phyloP scores from a whole-genome alignment of 2,329 filamentous ascomycete species.

The Nemania sp. region DNA sequence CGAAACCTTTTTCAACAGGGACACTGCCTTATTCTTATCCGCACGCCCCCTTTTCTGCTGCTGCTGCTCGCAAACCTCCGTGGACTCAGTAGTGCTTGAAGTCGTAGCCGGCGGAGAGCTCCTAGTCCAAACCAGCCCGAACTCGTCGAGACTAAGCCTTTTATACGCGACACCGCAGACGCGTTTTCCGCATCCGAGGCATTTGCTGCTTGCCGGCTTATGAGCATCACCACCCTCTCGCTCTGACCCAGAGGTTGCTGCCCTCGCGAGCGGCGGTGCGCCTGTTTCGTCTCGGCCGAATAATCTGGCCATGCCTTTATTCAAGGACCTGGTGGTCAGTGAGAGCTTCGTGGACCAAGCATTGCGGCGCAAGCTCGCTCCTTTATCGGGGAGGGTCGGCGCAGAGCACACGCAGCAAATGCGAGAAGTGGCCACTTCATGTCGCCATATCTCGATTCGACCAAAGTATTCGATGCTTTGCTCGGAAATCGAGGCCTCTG shows the following conservation, averaged over 20 bases:
- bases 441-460: conserved; percentile 55
- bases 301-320: conserved; percentile 4
- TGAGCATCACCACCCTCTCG: neutral
- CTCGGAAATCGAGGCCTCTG: neutral
- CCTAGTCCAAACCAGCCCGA: conserved; percentile 19
- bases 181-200: conserved; percentile 25
- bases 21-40: neutral
- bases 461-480: conserved; percentile 15
- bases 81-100: too few species aligned
- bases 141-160: conserved; percentile 17
- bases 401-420: conserved; percentile 41
- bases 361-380: neutral
- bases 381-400: conserved; percentile 25
- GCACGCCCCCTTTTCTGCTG: neutral
- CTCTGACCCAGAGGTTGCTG: neutral
- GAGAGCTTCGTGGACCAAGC: neutral
- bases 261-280: neutral
- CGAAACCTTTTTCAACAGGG: conserved; percentile 11
- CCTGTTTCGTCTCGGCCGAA: neutral
- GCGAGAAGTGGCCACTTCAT: conserved; percentile 48
- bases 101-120: conserved; percentile 8
- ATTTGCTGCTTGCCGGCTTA: conserved; percentile 5
- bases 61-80: neutral
- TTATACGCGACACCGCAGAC: conserved; percentile 23
- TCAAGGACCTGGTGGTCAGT: neutral